Base-by-base conservation (phyloP, 139 green algal genomes). In the Mesostigma viride region DNA sequence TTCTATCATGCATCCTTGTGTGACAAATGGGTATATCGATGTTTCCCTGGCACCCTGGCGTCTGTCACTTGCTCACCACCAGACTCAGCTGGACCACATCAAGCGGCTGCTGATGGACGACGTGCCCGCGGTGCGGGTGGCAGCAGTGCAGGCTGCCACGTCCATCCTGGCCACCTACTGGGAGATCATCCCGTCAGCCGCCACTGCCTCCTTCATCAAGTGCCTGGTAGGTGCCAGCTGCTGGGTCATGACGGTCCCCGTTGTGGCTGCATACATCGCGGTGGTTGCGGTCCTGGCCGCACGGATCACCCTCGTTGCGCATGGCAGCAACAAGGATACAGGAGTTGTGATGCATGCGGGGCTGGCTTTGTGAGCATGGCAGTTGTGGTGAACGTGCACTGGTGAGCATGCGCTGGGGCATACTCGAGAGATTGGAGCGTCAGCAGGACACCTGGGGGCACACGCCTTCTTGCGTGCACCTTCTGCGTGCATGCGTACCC, bases 181-280 rank as follows among this genome's bases (percentile, higher is more conserved):
- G 88, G 87, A 94, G 78, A 69, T 95, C 59, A 80, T 95, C 8
- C 88, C 88, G 0, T 68, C 76, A 0, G 72, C 72, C 34, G 84
- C 81, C 3, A 85, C 73, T 31, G 83, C 82, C 1, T 65, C 51
- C 14, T 84, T 85, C 26, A 67, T 91, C 1, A 61, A 70, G 20
- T 71, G 79, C 31, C 40, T 51, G 40, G 40, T 51, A 51, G 14
- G 40, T 14, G 11, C 40, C 40, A 14, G 11, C 40, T 24, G 14
- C 14, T 51, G 40, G 8, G 8, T 51, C 11, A 8, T 24, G 40
- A 51, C 40, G 8, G 40, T 24, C 40, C 14, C 14, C 11, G 11
- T 51, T 51, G 11, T 24, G 14, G 8, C 14, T 51, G 8, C 40
- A 51, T 24, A 14, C 40, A 14, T 51, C 14, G 40, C 14, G 11